These are phyloP conservation scores for Curvularia lunata DNA, from an alignment of 2,329 filamentous ascomycete species.

Conservation along the genomic window DNA sequence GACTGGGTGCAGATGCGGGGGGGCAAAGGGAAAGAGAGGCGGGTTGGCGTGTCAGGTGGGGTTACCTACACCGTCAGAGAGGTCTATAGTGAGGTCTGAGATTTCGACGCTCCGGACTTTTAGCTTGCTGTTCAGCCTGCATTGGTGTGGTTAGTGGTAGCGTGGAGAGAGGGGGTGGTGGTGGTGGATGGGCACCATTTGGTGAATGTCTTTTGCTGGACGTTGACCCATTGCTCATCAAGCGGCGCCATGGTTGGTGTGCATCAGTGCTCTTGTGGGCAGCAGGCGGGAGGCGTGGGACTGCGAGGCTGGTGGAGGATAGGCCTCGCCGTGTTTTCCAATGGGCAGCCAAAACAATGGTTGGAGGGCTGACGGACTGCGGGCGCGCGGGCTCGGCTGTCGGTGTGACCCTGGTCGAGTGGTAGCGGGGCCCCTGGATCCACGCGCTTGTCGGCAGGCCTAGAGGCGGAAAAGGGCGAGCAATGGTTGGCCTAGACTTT, in stretches of 20 bases:
- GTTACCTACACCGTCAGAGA: conserved; percentile 85
- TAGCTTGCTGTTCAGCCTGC: conserved; percentile 94
- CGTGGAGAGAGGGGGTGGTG: conserved; percentile 12
- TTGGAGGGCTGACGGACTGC: conserved; percentile 29
- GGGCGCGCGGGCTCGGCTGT: conserved; percentile 39
- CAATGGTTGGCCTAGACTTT: conserved; percentile 18
- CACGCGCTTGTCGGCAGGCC: conserved; percentile 6
- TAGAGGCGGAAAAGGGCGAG: conserved; percentile 3
- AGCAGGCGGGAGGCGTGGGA: conserved; percentile 12
- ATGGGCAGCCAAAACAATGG: conserved; percentile 40
- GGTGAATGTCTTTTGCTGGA: conserved; percentile 98
- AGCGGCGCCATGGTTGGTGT: conserved; percentile 52
- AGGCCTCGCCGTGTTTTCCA: conserved; percentile 33
- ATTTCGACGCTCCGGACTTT: conserved; percentile 78
- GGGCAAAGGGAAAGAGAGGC: conserved; percentile 10
- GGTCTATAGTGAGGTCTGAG: conserved; percentile 84
- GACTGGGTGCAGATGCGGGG: conserved; percentile 11
- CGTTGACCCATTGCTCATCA: conserved; percentile 71
- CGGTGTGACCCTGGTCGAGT: conserved; percentile 23
- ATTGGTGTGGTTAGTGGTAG: conserved; percentile 30
- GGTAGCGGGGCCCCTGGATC: conserved; percentile 25
- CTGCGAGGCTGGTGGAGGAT: conserved; percentile 26
- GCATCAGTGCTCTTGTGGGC: conserved; percentile 33
- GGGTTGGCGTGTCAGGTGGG: conserved; percentile 5
- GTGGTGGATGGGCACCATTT: conserved; percentile 73